Evolutionary conservation across 2,329 filamentous ascomycete species (phyloP), one percentile per base, ranked within the genome.

Genomic region (Alternaria sp.): DNA sequence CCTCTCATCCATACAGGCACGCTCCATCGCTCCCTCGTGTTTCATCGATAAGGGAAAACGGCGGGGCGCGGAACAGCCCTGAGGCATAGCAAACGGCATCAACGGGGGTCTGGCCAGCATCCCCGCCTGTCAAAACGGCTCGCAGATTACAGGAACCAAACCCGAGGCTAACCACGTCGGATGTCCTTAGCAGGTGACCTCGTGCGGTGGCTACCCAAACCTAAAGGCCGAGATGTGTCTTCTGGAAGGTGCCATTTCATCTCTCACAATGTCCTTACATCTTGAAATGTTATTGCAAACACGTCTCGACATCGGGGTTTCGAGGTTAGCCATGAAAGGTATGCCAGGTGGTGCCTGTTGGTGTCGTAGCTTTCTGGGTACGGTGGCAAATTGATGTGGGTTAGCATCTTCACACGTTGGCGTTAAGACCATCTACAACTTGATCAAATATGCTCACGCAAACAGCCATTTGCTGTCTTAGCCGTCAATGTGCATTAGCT

Each of bases 91-190:
- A 23, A 50, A 57, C 30, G 45, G 55, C 25, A 51, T 30, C n/a
- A 53, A 50, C 57, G 32, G 56, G 32, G 44, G 43, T 36, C 44
- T 32, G 47, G 17, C 60, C 45, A 57, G 53, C 25, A 47, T 28
- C 46, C 54, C 65, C 43, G 25, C 56, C 30, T 60, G 43, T 60
- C 63, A 63, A 56, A 47, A 54, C 26, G 25, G 26, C 40, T 59
- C 23, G 60, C 28, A 68, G 52, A 68, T 68, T 66, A 53, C 44
- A 68, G 63, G 63, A 58, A 66, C 57, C 28, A 26, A 49, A 56
- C 36, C 50, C 55, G 58, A 63, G 55, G 60, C 32, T 57, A 52
- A 57, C 56, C 43, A 56, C 44, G 56, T 60, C 60, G 53, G 60
- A 66, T 56, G 23, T 59, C 46, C 28, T 13, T 51, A 26, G 45